Evolutionary conservation across 2,329 filamentous ascomycete genomes (phyloP).

Genomic region (Anisogramma anomala): DNA sequence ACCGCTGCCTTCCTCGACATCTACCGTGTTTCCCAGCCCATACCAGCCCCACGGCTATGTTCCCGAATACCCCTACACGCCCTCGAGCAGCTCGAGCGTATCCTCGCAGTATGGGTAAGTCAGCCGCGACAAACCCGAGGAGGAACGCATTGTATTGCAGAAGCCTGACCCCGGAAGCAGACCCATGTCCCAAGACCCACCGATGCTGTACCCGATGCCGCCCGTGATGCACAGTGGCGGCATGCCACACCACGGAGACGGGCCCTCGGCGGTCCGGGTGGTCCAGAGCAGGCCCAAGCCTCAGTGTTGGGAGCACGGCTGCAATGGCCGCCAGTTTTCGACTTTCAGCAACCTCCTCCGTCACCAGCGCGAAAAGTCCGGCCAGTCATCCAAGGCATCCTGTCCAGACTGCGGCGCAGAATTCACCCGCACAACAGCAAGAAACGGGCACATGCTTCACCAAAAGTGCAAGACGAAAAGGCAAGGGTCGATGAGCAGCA

Average conservation of each 20-base stretch:
- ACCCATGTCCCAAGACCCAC: slow-evolving; percentile 14
- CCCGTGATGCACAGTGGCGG: slow-evolving; percentile 17
- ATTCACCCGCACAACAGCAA: slow-evolving; percentile 78
- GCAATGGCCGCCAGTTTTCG: slow-evolving; percentile 89
- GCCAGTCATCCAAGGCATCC: slow-evolving; percentile 75
- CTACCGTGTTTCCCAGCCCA: slow-evolving; percentile 22
- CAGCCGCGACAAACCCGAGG: neutral
- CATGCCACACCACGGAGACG: slow-evolving; percentile 25
- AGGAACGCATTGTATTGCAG: slow-evolving; percentile 13
- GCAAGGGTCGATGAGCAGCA: slow-evolving; percentile 40
- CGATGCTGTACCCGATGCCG: slow-evolving; percentile 23
- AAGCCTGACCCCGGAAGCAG: slow-evolving; percentile 12
- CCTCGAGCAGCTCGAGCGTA: slow-evolving; percentile 19
- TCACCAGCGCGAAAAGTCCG: slow-evolving; percentile 90
- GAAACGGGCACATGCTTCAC: slow-evolving; percentile 75
- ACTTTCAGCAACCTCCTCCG: slow-evolving; percentile 91
- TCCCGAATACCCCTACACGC: slow-evolving; percentile 22
- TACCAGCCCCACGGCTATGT: slow-evolving; percentile 26
- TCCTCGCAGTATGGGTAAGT: slow-evolving; percentile 25
- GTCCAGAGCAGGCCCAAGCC: slow-evolving; percentile 77
- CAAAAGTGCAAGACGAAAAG: slow-evolving; percentile 68
- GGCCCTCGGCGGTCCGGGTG: slow-evolving; percentile 47
- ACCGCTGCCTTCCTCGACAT: slow-evolving; percentile 31
- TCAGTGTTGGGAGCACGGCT: slow-evolving; percentile 94
- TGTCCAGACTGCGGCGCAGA: slow-evolving; percentile 88